These are phyloP conservation scores for Asterophora parasitica DNA, from an alignment of 768 basidiomycete genomes.

Conservation along the genomic window DNA sequence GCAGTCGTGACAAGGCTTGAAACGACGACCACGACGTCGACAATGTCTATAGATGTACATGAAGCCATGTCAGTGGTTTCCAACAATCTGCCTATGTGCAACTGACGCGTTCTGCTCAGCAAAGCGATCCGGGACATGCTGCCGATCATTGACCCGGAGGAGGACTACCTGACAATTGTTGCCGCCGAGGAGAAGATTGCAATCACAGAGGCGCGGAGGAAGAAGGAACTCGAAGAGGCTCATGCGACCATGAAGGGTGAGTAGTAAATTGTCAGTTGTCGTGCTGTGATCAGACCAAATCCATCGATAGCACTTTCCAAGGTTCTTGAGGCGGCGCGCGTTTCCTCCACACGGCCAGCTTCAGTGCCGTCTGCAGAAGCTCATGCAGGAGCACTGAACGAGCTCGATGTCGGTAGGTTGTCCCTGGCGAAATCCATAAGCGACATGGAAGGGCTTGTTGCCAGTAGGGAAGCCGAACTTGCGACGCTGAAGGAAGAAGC, in stretches of 20 bases:
- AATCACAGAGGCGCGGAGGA: constrained; percentile 48
- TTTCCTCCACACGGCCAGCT: constrained; percentile 64
- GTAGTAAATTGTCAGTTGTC: background rate
- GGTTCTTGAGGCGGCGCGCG: constrained; percentile 61
- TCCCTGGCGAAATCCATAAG: constrained; percentile 72
- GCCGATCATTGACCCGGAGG: constrained; percentile 71
- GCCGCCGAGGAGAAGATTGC: constrained; percentile 69
- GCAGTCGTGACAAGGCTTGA: too few species aligned
- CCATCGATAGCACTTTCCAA: constrained; percentile 51
- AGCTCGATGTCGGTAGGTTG: constrained; percentile 57
- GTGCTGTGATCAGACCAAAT: background rate
- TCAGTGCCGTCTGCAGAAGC: constrained; percentile 64
- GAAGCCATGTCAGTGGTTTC: constrained; percentile 39
- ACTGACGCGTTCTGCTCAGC: constrained; percentile 27
- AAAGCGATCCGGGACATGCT: constrained; percentile 67
- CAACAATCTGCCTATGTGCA: background rate
- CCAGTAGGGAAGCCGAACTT: constrained; percentile 67
- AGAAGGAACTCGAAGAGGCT: constrained; percentile 65
- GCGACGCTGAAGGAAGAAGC: constrained; percentile 63
- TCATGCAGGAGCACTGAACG: constrained; percentile 57
- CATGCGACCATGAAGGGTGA: constrained; percentile 62
- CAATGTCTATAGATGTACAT: constrained; percentile 38
- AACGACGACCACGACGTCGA: background rate
- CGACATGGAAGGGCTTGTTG: constrained; percentile 60
- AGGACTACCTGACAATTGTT: constrained; percentile 73